A percentile compares a stretch with the other conserved stretches of the same genome.
These are phyloP conservation scores for Chalaropsis ovoidea DNA, from an alignment of 2,329 filamentous ascomycete genomes.

Conservation along the genomic window DNA sequence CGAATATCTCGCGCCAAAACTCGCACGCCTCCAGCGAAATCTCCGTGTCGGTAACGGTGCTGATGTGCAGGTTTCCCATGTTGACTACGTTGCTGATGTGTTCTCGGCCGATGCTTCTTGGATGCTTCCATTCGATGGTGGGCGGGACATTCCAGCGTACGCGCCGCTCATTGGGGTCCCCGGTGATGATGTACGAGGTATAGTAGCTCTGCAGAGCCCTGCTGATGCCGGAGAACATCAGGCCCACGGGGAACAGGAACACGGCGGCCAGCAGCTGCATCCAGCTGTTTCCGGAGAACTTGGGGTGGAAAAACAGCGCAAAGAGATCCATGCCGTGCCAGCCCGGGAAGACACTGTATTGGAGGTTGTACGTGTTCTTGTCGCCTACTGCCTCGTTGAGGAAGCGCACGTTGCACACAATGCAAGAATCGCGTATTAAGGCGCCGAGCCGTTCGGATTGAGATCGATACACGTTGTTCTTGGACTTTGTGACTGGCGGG, in stretches of 20 bases:
- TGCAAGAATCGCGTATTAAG: constrained; percentile 32
- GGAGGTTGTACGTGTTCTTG: constrained; percentile 34
- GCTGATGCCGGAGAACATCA: constrained; percentile 32
- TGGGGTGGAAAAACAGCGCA: constrained; percentile 35
- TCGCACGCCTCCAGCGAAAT: constrained; percentile 30
- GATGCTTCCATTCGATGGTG: constrained; percentile 33
- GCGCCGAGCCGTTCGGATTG: constrained; percentile 31
- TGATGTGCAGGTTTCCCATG: constrained; percentile 32
- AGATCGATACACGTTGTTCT: constrained; percentile 28
- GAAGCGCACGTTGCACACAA: constrained; percentile 34
- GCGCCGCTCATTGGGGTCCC: constrained; percentile 35
- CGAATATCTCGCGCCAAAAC: constrained; percentile 31
- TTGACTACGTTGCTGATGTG: constrained; percentile 31
- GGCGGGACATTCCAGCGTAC: constrained; percentile 32
- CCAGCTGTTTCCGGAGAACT: constrained; percentile 29
- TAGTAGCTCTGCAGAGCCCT: constrained; percentile 36
- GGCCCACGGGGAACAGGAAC: constrained; percentile 31
- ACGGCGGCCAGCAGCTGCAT: constrained; percentile 28
- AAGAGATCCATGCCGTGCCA: constrained; percentile 36
- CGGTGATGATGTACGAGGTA: constrained; percentile 34
- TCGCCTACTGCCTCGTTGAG: constrained; percentile 34
- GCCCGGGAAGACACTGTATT: constrained; percentile 36
- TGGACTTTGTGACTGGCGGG: constrained; percentile 26
- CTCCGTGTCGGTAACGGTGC: constrained; percentile 31
- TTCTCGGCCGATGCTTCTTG: constrained; percentile 28